Evolutionary conservation across 2,329 filamentous ascomycete species (phyloP).

Genomic region (Trichoderma afroharzianum): DNA sequence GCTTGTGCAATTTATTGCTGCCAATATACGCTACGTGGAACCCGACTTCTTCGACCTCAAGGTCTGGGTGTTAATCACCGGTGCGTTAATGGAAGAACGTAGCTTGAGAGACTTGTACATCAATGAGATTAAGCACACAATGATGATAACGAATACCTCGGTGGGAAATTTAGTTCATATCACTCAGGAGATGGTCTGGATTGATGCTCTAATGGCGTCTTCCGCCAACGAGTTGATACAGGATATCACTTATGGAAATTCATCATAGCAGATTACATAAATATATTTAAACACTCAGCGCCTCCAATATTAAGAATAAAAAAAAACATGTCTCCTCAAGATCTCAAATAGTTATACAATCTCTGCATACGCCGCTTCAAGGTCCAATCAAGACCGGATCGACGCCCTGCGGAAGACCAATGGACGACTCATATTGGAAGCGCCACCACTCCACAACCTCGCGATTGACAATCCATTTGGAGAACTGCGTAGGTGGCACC

Average conservation of each 20-base stretch:
- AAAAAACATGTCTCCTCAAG: not conserved
- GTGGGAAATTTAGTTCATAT: not conserved
- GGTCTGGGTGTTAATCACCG: not conserved
- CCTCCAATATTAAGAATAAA: not conserved
- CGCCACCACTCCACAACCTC: not conserved
- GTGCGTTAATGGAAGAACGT: not conserved
- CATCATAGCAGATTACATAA: not conserved
- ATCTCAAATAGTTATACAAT: not conserved
- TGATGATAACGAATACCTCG: not conserved
- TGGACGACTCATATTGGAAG: not conserved
- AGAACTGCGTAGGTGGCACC: not conserved
- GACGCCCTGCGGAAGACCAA: not conserved
- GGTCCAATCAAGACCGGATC: not conserved
- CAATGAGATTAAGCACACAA: not conserved
- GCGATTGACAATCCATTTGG: not conserved
- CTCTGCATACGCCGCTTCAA: not conserved
- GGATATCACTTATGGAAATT: not conserved
- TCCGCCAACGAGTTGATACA: not conserved
- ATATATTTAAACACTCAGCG: not conserved
- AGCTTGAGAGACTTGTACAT: not conserved
- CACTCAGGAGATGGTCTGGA: not conserved
- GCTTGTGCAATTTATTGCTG: not conserved
- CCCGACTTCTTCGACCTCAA: not conserved
- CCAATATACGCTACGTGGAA: not conserved
- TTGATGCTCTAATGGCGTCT: not conserved